Base-by-base conservation (phyloP, 2,329 filamentous ascomycete genomes). In the Neopestalotiopsis sp. region DNA sequence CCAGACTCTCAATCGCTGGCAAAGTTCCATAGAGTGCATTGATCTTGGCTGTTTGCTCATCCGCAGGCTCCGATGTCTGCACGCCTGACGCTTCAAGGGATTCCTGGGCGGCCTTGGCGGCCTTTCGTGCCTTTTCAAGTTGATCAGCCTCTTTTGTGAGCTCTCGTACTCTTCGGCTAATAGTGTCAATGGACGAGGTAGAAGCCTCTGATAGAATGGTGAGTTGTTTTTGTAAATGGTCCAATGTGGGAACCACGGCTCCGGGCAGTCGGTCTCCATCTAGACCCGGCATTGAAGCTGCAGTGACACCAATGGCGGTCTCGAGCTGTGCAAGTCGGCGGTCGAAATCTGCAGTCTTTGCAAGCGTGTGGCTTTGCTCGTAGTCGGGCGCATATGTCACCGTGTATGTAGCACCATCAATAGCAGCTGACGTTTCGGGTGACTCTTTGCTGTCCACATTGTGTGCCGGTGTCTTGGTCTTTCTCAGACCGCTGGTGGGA, bases 1-100 rank as follows among this genome's bases (percentile, higher is more conserved):
- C 88, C 7, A 99, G 86, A 68, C 88, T 92, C 80, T 97, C 94
- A 69, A 99, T 96, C 0, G 94, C 96, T 1, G 94, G 92, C 17
- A 99, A 84, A 3, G 94, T 93, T 1, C 93, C 92, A 80, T 98
- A 98, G 5, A 99, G 88, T 1, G 95, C 93, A 73, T 97, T 96
- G 78, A 99, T 92, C 79, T 97, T 97, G 66, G 93, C 87, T 56
- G 90, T 87, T 74, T 97, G 92, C 74, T 97, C 85, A 68, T 88
- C 82, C 34, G 77, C 67, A 9, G 76, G 75, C 24, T 85, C 82
- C 4, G 82, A 76, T 1, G 81, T 74, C 3, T 82, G 78, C 9
- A 78, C 83, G 20, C 85, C 83, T 38, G 83, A 80, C 5, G 82
- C 79, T 10, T 84, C 84, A 28, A 91, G 81, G 34, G 88, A 87